Percentiles rank a stretch among this genome's conserved stretches.
Evolutionary conservation across 116 monocot species (phyloP).

Genomic region (Dioscorea cayenensis): DNA sequence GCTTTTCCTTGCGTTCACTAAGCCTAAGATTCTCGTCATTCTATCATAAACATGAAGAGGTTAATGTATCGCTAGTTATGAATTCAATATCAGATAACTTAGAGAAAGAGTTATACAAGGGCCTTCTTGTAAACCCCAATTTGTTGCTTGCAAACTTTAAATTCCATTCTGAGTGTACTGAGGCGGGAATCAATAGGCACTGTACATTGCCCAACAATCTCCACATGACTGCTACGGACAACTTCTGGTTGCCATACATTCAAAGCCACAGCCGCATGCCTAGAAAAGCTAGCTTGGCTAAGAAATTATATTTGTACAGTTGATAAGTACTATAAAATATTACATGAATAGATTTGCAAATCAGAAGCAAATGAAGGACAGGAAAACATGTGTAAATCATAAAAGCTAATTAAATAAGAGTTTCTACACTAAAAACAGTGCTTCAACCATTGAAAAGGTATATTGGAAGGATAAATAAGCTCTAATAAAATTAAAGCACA

Average conservation of each 20-base stretch:
- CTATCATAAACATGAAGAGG: constrained; percentile 20
- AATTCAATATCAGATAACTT: no score
- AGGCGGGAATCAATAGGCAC: constrained; percentile 66
- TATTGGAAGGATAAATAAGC: not conserved
- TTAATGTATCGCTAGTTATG: not conserved
- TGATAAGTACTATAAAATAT: no score
- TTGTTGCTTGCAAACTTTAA: constrained; percentile 79
- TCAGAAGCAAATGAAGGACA: not conserved
- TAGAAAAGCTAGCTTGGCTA: constrained; percentile 11
- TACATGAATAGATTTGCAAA: no score
- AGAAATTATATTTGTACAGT: not conserved
- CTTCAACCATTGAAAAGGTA: not conserved
- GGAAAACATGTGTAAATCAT: not conserved
- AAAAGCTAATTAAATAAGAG: not conserved
- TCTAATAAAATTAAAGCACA: not conserved
- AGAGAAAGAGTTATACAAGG: constrained; percentile 43
- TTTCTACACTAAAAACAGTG: no score
- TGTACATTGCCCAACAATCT: constrained; percentile 78
- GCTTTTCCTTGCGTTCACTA: constrained; percentile 32
- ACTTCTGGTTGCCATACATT: constrained; percentile 96
- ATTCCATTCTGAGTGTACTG: constrained; percentile 63
- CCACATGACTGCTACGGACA: constrained; percentile 64
- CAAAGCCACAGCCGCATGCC: constrained; percentile 72
- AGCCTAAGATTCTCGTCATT: constrained; percentile 45
- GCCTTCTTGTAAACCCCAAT: constrained; percentile 45